Evolutionary conservation across 2,329 filamentous ascomycete species (phyloP).

Genomic region (Thyridium curvatum): DNA sequence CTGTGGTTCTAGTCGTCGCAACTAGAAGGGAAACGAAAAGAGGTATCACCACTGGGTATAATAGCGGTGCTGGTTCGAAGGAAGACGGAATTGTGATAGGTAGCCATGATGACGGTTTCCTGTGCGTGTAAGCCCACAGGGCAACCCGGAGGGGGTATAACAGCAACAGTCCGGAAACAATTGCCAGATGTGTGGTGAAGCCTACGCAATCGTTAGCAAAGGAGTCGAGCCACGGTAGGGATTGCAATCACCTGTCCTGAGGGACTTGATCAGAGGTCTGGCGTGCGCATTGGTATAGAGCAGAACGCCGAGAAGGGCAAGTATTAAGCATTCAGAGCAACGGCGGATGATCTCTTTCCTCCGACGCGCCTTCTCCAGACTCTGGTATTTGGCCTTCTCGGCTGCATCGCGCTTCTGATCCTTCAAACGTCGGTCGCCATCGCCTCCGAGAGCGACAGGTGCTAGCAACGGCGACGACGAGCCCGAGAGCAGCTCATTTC

Average conservation of each 20-base stretch:
- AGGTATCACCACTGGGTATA: constrained; percentile 77
- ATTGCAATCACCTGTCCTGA: constrained; percentile 38
- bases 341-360: constrained; percentile 47
- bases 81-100: constrained; percentile 56
- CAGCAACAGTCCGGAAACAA: constrained; percentile 33
- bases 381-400: constrained; percentile 16
- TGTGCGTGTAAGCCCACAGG: constrained; percentile 37
- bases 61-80: constrained; percentile 88
- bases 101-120: constrained; percentile 27
- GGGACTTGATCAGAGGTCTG: constrained; percentile 35
- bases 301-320: constrained; percentile 41
- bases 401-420: constrained; percentile 13
- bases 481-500: constrained; percentile 47
- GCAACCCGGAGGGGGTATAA: constrained; percentile 57
- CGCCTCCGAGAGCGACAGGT: constrained; percentile 37
- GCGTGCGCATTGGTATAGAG: constrained; percentile 41
- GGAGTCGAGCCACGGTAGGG: neutral
- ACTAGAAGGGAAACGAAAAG: constrained; percentile 72
- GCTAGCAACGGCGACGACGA: constrained; percentile 49
- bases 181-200: constrained; percentile 25
- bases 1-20: constrained; percentile 50
- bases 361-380: constrained; percentile 29
- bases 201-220: constrained; percentile 27
- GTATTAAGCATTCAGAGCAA: constrained; percentile 43
- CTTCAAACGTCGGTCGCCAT: constrained; percentile 12